Conservation (phyloP, 352 stramenopile species). For the Globisporangium polare region DNA sequence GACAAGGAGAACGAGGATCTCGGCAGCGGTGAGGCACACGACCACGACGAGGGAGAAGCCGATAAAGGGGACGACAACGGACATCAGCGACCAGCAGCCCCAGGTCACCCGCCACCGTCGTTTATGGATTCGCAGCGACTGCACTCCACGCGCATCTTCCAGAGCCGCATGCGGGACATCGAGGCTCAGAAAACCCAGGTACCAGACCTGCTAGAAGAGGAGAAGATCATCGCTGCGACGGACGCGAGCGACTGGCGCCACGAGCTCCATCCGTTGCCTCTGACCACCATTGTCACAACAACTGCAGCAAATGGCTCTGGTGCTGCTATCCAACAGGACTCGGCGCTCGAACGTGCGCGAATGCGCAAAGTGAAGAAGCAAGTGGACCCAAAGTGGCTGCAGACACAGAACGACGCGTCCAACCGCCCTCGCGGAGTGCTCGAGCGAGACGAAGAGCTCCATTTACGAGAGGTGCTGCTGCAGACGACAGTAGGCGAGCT, state of each 20-base stretch:
- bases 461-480: conserved; percentile 47
- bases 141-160: conserved; percentile 40
- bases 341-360: conserved; percentile 39
- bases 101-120: not conserved
- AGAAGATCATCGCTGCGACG: conserved; percentile 42
- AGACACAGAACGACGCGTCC: conserved; percentile 40
- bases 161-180: conserved; percentile 24
- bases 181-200: conserved; percentile 1
- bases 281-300: not conserved
- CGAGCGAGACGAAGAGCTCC: conserved; percentile 42
- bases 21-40: not conserved
- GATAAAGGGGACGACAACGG: not conserved
- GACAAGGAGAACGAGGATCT: conserved; percentile 13
- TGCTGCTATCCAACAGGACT: conserved; percentile 9
- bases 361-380: conserved; percentile 65
- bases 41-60: not conserved
- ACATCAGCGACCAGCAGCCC: not conserved
- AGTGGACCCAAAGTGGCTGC: conserved; percentile 56
- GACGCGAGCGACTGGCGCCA: conserved; percentile 35
- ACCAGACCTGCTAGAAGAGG: conserved; percentile 29
- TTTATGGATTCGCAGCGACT: conserved; percentile 21
- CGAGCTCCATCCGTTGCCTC: conserved; percentile 9
- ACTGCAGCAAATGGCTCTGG: conserved; percentile 12
- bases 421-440: conserved; percentile 44
- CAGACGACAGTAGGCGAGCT: conserved; percentile 30